Conservation (phyloP, 1,284 basidiomycete species). For the Microbotryum saponariae region DNA sequence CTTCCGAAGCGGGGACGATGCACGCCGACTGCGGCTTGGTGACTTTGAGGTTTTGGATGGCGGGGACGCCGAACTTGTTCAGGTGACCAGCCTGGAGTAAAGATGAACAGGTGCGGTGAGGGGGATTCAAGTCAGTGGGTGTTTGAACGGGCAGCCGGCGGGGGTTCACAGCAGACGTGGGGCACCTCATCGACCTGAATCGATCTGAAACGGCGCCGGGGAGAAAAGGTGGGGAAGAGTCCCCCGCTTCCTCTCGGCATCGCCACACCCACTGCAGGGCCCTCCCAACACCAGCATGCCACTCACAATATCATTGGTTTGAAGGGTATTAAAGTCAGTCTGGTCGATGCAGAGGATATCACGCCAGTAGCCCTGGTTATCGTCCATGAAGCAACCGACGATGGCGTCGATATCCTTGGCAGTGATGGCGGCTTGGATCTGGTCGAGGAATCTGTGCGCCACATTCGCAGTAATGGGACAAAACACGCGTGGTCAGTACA, state of each 20-base stretch:
- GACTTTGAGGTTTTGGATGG: conserved; percentile 22
- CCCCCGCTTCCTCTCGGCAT: conserved; percentile 1
- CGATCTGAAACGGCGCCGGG: background rate
- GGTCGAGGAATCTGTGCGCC: conserved; percentile 47
- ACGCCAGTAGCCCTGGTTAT: conserved; percentile 31
- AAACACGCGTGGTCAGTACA: too few species aligned
- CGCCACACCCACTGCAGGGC: background rate
- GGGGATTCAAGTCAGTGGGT: background rate
- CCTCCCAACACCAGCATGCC: background rate
- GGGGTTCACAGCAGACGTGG: too few species aligned
- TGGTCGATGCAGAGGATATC: conserved; percentile 32
- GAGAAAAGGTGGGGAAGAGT: too few species aligned
- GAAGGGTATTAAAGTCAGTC: conserved; percentile 33
- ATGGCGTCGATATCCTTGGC: conserved; percentile 40
- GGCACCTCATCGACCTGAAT: too few species aligned
- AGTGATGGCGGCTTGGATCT: conserved; percentile 44
- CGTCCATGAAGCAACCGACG: conserved; percentile 25
- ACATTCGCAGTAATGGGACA: conserved; percentile 29
- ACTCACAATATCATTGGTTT: conserved; percentile 13
- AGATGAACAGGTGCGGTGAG: too few species aligned
- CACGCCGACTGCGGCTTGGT: conserved; percentile 10
- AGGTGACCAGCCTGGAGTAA: conserved; percentile 18
- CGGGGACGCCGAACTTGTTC: conserved; percentile 29
- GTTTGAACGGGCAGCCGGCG: too few species aligned
- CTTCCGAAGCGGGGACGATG: conserved; percentile 4